phyloP scores from a whole-genome alignment of 2,329 filamentous ascomycete genomes.

The Emericellopsis atlantica region DNA sequence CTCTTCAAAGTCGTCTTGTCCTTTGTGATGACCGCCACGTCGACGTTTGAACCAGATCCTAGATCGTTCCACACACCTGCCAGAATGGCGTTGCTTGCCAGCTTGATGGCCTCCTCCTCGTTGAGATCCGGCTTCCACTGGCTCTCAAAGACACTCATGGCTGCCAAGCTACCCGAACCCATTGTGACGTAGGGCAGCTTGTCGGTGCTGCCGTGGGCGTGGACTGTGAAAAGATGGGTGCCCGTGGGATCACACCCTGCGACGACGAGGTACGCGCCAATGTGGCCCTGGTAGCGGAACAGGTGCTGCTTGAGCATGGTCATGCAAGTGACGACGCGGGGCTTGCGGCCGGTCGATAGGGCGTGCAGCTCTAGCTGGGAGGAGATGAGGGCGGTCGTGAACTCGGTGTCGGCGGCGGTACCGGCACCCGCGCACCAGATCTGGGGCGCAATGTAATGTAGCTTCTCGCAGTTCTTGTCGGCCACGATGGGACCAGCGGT shows the following conservation, averaged over 20 bases:
- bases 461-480: constrained; percentile 99
- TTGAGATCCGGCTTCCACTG: constrained; percentile 75
- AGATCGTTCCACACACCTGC: constrained; percentile 98
- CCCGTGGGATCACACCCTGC: constrained; percentile 95
- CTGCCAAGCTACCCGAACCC: constrained; percentile 89
- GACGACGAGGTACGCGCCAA: constrained; percentile 94
- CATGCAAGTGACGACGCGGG: constrained; percentile 98
- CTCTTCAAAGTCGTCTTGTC: constrained; percentile 91
- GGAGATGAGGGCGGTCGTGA: constrained; percentile 96
- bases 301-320: constrained; percentile 99
- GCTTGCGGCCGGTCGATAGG: constrained; percentile 89
- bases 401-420: constrained; percentile 96
- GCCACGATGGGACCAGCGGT: constrained; percentile 96
- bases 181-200: constrained; percentile 99
- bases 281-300: constrained; percentile 95
- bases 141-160: constrained; percentile 97
- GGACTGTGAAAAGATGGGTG: constrained; percentile 90
- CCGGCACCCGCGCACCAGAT: constrained; percentile 99
- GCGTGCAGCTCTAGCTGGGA: constrained; percentile 97
- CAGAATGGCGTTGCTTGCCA: constrained; percentile 78
- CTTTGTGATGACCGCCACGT: constrained; percentile 87
- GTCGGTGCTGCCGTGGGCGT: constrained; percentile 95
- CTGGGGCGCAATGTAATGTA: constrained; percentile 96
- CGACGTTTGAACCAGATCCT: constrained; percentile 93
- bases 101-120: constrained; percentile 67